These are phyloP conservation scores for Zelopaecilomyces penicillatus DNA, from an alignment of 2,329 filamentous ascomycete genomes.

Conservation along the genomic window DNA sequence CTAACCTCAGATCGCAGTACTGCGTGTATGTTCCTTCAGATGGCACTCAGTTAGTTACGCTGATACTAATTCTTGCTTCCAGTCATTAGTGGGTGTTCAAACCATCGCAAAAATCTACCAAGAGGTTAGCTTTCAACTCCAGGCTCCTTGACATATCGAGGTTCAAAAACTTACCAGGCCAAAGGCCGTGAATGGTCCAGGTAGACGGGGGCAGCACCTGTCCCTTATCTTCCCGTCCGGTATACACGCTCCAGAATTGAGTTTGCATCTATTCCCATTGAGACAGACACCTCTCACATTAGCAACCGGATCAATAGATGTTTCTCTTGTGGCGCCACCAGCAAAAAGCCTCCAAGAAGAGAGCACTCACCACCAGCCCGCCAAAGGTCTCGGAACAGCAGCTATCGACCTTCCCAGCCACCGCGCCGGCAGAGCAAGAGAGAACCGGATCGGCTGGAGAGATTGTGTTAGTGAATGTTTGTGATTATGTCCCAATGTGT, in stretches of 20 bases:
- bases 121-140: neutral
- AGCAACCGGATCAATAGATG: neutral
- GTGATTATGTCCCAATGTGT: no score
- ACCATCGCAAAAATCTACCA: constrained; percentile 37
- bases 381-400: constrained; percentile 60
- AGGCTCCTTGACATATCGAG: neutral
- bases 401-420: constrained; percentile 41
- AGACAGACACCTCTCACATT: neutral
- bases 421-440: constrained; percentile 41
- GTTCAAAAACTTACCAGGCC: constrained; percentile 32
- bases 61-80: neutral
- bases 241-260: constrained; percentile 58
- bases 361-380: constrained; percentile 40
- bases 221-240: constrained; percentile 47
- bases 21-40: constrained; percentile 51
- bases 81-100: neutral
- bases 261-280: constrained; percentile 36
- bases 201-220: constrained; percentile 49
- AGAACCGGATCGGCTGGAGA: constrained; percentile 19
- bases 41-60: neutral
- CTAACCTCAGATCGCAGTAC: constrained; percentile 51
- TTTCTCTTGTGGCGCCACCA: neutral
- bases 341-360: neutral
- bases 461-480: neutral
- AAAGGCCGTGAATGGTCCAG: constrained; percentile 54